A percentile compares a stretch with the other conserved stretches of the same genome.
These are phyloP conservation scores for Bocquillonia castaneifolia DNA, from an alignment of 441 rosid species.

Conservation along the genomic window DNA sequence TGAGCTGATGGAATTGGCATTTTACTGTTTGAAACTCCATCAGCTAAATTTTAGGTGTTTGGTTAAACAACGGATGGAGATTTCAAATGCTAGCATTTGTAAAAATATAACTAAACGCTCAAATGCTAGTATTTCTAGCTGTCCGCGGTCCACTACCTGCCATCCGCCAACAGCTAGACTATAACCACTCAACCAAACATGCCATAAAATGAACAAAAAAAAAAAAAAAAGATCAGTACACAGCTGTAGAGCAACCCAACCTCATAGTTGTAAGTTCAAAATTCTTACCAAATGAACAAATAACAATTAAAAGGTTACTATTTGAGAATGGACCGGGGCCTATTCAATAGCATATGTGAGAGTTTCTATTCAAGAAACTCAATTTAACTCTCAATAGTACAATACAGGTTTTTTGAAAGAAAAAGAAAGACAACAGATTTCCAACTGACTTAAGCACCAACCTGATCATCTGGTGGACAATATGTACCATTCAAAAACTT, in stretches of 20 bases:
- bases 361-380: constrained; percentile 8
- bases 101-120: too few species aligned
- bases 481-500: constrained; percentile 80
- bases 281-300: neutral
- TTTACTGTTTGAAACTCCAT: too few species aligned
- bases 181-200: too few species aligned
- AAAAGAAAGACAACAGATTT: neutral
- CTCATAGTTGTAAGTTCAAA: neutral
- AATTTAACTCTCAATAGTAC: neutral
- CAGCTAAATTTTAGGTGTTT: too few species aligned
- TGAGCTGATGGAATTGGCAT: too few species aligned
- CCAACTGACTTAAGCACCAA: constrained; percentile 26
- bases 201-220: too few species aligned
- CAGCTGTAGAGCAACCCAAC: neutral
- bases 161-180: too few species aligned
- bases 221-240: too few species aligned
- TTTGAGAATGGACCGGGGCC: neutral
- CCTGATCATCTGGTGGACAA: constrained; percentile 97
- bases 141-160: too few species aligned
- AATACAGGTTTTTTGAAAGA: neutral
- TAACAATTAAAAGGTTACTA: neutral
- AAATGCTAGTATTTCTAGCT: too few species aligned
- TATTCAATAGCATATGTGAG: neutral
- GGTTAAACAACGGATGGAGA: too few species aligned
- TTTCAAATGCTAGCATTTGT: too few species aligned